Base-by-base conservation (phyloP, 495 filamentous ascomycete genomes). In the Tuber borchii region DNA sequence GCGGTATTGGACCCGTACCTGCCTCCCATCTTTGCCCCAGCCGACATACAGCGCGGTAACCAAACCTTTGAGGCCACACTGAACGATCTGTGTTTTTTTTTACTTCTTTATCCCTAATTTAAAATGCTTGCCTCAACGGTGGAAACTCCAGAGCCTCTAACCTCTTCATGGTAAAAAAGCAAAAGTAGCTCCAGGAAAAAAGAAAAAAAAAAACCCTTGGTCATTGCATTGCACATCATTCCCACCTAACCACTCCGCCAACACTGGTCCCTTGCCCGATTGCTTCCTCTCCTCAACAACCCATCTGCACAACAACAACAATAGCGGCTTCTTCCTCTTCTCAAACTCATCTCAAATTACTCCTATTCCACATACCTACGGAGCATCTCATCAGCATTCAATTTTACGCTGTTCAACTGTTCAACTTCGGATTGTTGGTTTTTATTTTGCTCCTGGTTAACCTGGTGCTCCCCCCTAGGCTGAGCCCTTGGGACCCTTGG, bases 261-360 rank as follows among this genome's bases (percentile, higher is more conserved):
- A 65, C 56, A n/a, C 56, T 14, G 34, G 26, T 65, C 26, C 56
- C 56, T 65, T 65, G 56, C 22, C 51, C 22, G 51, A 61, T 61
- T 61, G 51, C 37, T 42, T 45, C 68, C 72, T 72, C 76, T 69
- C 40, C 39, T 39, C n/a, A 71, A 70, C 61, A 70, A 34, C 73
- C 46, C 74, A 43, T 71, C 37, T 44, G 12, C 51, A 69, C 45
- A 34, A 46, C 69, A 42, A 61, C 56, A 34, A 34, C 42, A 43
- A 43, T 12, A 43, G 10, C 26, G 14, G 26, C 56, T 65, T 56
- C 48, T 56, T 34, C 56, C 56, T 34, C 56, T 65, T 65, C 56
- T 65, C 56, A 14, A 31, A 16, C 56, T 34, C 56, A 19, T 34
- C 56, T 31, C 56, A 65, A 65, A 19, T 65, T 19, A 34, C 56